Percentiles rank a stretch among this genome's conserved stretches.
These are phyloP conservation scores for Pseudozyma sp. DNA, from an alignment of 1,284 basidiomycete genomes.

Conservation along the genomic window DNA sequence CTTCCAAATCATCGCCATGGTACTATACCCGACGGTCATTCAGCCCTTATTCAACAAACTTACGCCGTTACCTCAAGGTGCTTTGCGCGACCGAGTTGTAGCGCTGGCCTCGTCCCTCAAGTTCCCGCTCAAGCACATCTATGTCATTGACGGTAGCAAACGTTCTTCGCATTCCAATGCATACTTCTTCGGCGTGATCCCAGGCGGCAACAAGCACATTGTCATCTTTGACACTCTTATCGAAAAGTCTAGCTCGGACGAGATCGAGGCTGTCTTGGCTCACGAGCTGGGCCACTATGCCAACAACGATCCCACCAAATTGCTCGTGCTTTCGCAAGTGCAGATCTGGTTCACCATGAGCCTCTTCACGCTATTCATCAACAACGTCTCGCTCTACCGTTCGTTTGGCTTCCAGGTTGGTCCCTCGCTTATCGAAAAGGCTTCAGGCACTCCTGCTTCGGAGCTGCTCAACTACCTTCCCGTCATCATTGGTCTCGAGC, in stretches of 20 bases:
- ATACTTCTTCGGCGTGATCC: slow-evolving; percentile 69
- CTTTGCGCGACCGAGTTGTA: slow-evolving; percentile 61
- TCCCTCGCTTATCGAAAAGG: slow-evolving; percentile 40
- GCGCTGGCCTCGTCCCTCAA: slow-evolving; percentile 73
- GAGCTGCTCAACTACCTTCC: slow-evolving; percentile 57
- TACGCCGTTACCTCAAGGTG: slow-evolving; percentile 76
- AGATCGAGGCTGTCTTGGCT: slow-evolving; percentile 71
- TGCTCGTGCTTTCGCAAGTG: slow-evolving; percentile 84
- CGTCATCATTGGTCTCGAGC: slow-evolving; percentile 64
- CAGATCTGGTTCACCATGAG: slow-evolving; percentile 88
- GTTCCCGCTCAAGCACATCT: slow-evolving; percentile 93
- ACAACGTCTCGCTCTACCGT: slow-evolving; percentile 79
- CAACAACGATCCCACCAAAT: slow-evolving; percentile 83
- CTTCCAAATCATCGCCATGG: slow-evolving; percentile 78
- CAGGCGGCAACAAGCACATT: slow-evolving; percentile 71
- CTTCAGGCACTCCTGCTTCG: slow-evolving; percentile 17
- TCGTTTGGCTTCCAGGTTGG: slow-evolving; percentile 81
- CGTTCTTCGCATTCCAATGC: slow-evolving; percentile 94
- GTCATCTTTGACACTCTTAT: slow-evolving; percentile 97
- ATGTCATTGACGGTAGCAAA: slow-evolving; percentile 97
- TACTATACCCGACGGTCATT: slow-evolving; percentile 76
- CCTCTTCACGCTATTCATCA: slow-evolving; percentile 90
- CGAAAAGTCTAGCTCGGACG: slow-evolving; percentile 83
- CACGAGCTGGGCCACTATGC: slow-evolving; percentile 83
- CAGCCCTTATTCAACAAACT: slow-evolving; percentile 98